phyloP scores from a whole-genome alignment of 2,329 filamentous ascomycete genomes.

The Cladophialophora yegresii region DNA sequence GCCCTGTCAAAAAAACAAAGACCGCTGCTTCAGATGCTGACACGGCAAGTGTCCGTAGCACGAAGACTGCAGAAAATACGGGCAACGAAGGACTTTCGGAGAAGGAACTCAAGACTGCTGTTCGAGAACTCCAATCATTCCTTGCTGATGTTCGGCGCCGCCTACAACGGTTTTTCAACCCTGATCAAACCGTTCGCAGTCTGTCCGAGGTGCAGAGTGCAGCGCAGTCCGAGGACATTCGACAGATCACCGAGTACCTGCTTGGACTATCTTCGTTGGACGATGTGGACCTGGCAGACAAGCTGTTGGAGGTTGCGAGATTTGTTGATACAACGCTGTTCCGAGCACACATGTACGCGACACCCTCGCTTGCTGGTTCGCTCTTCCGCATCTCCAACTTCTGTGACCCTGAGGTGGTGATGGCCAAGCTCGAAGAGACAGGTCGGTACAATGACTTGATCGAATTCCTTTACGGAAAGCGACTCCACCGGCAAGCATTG shows the following conservation, averaged over 20 bases:
- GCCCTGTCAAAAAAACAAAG: slow-evolving; percentile 24
- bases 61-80: slow-evolving; percentile 27
- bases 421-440: slow-evolving; percentile 85
- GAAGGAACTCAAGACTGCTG: slow-evolving; percentile 79
- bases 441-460: slow-evolving; percentile 90
- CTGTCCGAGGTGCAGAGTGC: slow-evolving; percentile 39
- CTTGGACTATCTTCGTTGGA: slow-evolving; percentile 55
- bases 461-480: slow-evolving; percentile 97
- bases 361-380: slow-evolving; percentile 78
- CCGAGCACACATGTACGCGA: slow-evolving; percentile 90
- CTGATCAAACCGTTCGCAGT: slow-evolving; percentile 55
- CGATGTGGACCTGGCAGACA: slow-evolving; percentile 64
- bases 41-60: slow-evolving; percentile 27
- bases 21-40: slow-evolving; percentile 22
- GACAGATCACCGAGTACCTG: slow-evolving; percentile 50
- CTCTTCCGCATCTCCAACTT: slow-evolving; percentile 96
- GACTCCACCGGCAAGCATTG: slow-evolving; percentile 82
- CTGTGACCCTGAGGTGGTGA: slow-evolving; percentile 92
- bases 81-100: slow-evolving; percentile 52
- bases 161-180: slow-evolving; percentile 62
- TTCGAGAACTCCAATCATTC: slow-evolving; percentile 81
- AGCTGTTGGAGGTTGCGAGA: slow-evolving; percentile 73
- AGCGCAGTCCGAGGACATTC: slow-evolving; percentile 44
- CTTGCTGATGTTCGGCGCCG: slow-evolving; percentile 77
- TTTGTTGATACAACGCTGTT: slow-evolving; percentile 94